Evolutionary conservation across 1,139 yeast genomes (phyloP), one percentile per base, ranked within the genome.

Genomic region (Blastobotrys indianensis): DNA sequence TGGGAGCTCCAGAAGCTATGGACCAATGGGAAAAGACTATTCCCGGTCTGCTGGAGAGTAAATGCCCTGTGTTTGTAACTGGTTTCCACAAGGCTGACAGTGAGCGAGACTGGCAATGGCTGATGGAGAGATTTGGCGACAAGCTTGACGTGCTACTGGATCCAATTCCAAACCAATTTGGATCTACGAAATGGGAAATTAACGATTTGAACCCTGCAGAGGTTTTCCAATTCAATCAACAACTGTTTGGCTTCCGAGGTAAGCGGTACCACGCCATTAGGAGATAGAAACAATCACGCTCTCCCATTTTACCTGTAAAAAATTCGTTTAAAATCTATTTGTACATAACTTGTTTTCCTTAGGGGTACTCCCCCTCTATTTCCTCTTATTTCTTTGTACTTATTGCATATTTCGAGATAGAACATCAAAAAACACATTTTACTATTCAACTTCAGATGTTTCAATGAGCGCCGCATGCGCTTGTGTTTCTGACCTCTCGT

Each of bases 191-290:
- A 67, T 85, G 95, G 83, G 97, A 92, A 68, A 75, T 92, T 61
- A 92, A 88, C 57, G 97, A 90, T 64, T 68, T 80, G 52, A 80
- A 87, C 64, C 97, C 97, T 12, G 88, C 90, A 20, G 97, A 90
- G 63, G 85, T 86, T 9, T 90, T 85, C 72, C 95, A 85, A 69
- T 85, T 87, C 62, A 92, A 92, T 70, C 88, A 85, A 72, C 80
- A 81, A 62, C 69, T 92, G 45, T 88, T 86, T 64, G 97, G 92
- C 20, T 78, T 90, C 65, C 81, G 98, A 70, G 98, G 98, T 56
- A 92, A 92, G 76, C 79, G 97, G 65, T 92, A 92, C 69, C 96
- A 87, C 62, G 95, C 96, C 37, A 76, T 85, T 55, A 44, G 35
- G 37, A 20, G 25, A 20, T 20, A n/a, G n/a, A n/a, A n/a, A n/a